These are phyloP conservation scores for Pseudogymnoascus sp. DNA, from an alignment of 2,329 filamentous ascomycete species.

Conservation along the genomic window DNA sequence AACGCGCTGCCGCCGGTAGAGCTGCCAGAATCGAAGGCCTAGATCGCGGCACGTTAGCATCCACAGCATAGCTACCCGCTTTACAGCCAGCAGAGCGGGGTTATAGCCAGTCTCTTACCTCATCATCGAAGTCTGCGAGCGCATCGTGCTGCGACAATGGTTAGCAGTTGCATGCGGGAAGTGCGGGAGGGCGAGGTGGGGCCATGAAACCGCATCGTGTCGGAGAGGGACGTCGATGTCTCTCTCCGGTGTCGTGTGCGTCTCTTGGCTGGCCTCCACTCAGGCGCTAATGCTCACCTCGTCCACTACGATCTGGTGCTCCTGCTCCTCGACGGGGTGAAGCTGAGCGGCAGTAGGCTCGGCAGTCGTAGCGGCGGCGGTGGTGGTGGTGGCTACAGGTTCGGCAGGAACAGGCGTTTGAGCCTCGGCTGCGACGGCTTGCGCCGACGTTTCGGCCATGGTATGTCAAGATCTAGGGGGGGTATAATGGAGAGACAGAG, in stretches of 20 bases:
- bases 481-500: neutral
- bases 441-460: neutral
- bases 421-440: neutral
- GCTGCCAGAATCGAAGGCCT: neutral
- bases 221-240: neutral
- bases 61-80: neutral
- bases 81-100: neutral
- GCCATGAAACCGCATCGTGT: neutral
- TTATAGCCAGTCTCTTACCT: neutral
- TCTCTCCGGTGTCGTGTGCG: neutral
- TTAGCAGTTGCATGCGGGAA: neutral
- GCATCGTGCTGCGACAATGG: neutral
- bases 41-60: neutral
- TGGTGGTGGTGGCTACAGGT: neutral
- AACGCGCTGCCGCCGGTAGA: slow-evolving; percentile 15
- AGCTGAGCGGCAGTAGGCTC: neutral
- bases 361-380: neutral
- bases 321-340: neutral
- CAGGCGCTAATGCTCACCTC: neutral
- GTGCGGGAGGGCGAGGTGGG: neutral
- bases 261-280: neutral
- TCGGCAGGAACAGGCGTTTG: neutral
- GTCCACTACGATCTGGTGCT: neutral
- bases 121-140: neutral
- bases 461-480: neutral